Evolutionary conservation across 2,329 filamentous ascomycete species (phyloP).

Genomic region (Fusarium odoratissimum): DNA sequence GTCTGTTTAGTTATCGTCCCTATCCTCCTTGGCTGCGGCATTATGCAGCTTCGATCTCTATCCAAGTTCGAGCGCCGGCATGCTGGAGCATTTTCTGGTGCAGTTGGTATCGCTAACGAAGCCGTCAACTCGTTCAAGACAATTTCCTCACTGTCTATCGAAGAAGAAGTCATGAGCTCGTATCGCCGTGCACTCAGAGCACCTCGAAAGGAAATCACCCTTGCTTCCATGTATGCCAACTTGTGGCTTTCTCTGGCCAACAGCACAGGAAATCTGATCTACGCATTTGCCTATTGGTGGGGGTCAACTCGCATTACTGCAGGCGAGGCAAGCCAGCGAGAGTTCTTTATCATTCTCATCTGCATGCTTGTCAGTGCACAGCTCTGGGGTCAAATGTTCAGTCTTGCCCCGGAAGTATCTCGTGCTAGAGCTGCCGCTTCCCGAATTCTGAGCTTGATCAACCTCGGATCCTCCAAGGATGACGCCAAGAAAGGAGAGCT

Average conservation of each 20-base stretch:
- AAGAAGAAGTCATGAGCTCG: conserved; percentile 62
- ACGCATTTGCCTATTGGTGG: conserved; percentile 85
- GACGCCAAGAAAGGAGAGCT: conserved; percentile 29
- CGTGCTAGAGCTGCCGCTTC: conserved; percentile 71
- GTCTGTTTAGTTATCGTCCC: conserved; percentile 78
- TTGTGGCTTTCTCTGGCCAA: conserved; percentile 71
- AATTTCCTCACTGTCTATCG: conserved; percentile 65
- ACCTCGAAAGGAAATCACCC: conserved; percentile 65
- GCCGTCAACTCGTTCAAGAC: conserved; percentile 75
- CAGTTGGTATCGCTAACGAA: conserved; percentile 74
- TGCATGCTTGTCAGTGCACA: conserved; percentile 79
- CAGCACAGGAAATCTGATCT: conserved; percentile 73
- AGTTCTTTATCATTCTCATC: conserved; percentile 81
- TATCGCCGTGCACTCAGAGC: conserved; percentile 64
- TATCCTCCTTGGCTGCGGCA: conserved; percentile 73
- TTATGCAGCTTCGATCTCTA: conserved; percentile 74
- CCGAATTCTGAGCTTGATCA: conserved; percentile 65
- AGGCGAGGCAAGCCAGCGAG: conserved; percentile 70
- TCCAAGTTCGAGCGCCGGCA: conserved; percentile 72
- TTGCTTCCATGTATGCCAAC: conserved; percentile 64
- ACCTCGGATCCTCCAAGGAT: conserved; percentile 53
- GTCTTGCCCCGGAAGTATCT: conserved; percentile 79
- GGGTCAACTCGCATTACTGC: conserved; percentile 76
- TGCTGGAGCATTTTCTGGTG: conserved; percentile 71
- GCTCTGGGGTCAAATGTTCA: conserved; percentile 79